These are phyloP conservation scores for Pythium brachiatum DNA, from an alignment of 352 stramenopile species.

Conservation along the genomic window DNA sequence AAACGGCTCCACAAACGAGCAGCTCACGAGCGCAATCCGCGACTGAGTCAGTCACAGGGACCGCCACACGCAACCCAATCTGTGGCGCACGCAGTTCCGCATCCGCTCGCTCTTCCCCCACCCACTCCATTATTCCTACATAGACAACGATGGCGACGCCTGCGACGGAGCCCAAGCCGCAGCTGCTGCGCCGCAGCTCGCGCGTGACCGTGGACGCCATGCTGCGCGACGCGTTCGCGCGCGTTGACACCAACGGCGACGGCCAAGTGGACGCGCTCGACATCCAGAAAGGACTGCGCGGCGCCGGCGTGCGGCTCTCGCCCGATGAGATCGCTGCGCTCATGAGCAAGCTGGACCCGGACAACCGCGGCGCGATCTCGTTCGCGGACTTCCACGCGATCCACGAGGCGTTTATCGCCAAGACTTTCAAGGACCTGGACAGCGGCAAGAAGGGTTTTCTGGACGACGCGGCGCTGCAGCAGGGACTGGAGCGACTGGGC, in stretches of 20 bases:
- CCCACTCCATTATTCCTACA: background rate
- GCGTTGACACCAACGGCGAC: slow-evolving; percentile 66
- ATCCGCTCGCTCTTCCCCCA: background rate
- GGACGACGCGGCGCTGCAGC: slow-evolving; percentile 61
- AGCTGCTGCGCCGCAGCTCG: slow-evolving; percentile 74
- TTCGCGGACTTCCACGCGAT: slow-evolving; percentile 76
- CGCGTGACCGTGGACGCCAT: slow-evolving; percentile 75
- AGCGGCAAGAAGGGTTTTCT: slow-evolving; percentile 64
- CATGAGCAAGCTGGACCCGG: slow-evolving; percentile 67
- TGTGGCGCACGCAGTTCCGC: no score
- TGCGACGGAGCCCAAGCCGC: slow-evolving; percentile 14
- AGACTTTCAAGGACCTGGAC: slow-evolving; percentile 78
- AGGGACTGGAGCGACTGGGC: slow-evolving; percentile 59
- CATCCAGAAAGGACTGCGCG: slow-evolving; percentile 67
- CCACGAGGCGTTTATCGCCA: slow-evolving; percentile 71
- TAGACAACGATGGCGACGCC: background rate
- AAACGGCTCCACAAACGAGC: background rate
- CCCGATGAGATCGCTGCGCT: slow-evolving; percentile 52
- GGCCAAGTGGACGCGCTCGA: slow-evolving; percentile 69
- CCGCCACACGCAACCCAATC: no score
- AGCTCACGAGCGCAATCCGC: background rate
- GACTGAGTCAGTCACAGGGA: no score
- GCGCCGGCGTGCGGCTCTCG: slow-evolving; percentile 59
- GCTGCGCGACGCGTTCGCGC: slow-evolving; percentile 70
- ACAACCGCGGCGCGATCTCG: slow-evolving; percentile 64